phyloP scores from a whole-genome alignment of 345 rosid genomes.

The Eucalyptus regnans region DNA sequence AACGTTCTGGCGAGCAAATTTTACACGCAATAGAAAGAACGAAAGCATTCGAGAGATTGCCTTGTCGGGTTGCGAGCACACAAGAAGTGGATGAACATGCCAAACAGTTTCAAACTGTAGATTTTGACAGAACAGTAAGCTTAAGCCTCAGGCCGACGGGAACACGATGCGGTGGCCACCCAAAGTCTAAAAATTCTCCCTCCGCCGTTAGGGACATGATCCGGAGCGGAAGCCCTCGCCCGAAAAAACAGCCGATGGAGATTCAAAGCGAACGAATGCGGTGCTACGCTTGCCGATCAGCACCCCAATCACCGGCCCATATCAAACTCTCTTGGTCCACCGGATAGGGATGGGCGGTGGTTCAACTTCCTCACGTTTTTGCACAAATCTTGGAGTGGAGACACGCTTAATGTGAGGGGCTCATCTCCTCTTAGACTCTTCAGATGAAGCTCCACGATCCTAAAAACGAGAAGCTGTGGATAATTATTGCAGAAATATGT shows the following conservation, averaged over 20 bases:
- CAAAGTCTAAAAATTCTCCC: too few species aligned
- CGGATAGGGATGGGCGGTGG: not conserved
- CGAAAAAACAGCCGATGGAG: too few species aligned
- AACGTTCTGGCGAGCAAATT: not conserved
- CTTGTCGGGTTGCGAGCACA: not conserved
- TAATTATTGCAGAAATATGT: not conserved
- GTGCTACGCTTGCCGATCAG: not conserved
- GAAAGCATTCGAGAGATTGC: not conserved
- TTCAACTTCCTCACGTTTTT: not conserved
- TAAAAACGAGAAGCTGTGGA: not conserved
- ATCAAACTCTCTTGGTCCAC: not conserved
- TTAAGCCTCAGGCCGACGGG: too few species aligned
- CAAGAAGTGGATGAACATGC: not conserved
- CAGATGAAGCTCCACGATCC: too few species aligned
- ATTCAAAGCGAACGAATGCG: too few species aligned
- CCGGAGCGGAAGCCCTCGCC: too few species aligned
- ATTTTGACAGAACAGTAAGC: not conserved
- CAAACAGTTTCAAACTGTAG: not conserved
- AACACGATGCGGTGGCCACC: too few species aligned
- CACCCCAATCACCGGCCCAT: not conserved
- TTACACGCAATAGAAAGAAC: not conserved
- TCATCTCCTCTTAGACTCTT: too few species aligned
- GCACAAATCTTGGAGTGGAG: not conserved
- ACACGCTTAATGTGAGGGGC: too few species aligned
- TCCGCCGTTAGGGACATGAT: too few species aligned